phyloP scores from a whole-genome alignment of 352 stramenopile genomes.

The Phytophthora constricta region DNA sequence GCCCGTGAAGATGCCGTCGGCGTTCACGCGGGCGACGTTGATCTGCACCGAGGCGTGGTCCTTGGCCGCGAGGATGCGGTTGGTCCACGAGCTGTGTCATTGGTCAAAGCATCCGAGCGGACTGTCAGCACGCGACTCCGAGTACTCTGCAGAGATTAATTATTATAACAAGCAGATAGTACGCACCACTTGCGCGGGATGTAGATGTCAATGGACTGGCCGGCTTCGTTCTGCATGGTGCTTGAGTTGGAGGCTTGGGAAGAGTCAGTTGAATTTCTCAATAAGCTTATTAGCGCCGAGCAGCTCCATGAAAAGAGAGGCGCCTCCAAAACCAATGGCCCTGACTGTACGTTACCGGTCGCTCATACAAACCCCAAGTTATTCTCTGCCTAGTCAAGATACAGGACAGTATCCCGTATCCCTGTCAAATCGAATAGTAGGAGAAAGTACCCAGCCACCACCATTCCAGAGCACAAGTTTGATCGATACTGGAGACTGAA shows the following conservation, averaged over 20 bases:
- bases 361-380: constrained; percentile 51
- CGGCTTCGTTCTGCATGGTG: constrained; percentile 98
- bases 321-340: constrained; percentile 69
- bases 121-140: too few species aligned
- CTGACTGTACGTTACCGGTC: constrained; percentile 88
- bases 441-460: constrained; percentile 5
- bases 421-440: too few species aligned
- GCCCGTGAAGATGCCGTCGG: constrained; percentile 96
- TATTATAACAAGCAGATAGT: neutral
- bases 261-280: constrained; percentile 72
- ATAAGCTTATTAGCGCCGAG: constrained; percentile 24
- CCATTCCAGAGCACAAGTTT: constrained; percentile 14
- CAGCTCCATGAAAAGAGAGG: neutral
- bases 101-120: neutral
- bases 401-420: too few species aligned
- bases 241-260: constrained; percentile 38
- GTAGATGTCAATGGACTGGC: constrained; percentile 98
- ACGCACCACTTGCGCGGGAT: constrained; percentile 97
- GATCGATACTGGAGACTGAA: constrained; percentile 1
- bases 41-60: constrained; percentile 98
- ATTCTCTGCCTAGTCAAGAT: constrained; percentile 8
- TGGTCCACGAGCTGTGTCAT: constrained; percentile 95
- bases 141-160: too few species aligned
- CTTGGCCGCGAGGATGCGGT: constrained; percentile 97
- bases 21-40: constrained; percentile 98